Evolutionary conservation across 805 yeast genomes (phyloP).

Genomic region (Ogataea angusta): DNA sequence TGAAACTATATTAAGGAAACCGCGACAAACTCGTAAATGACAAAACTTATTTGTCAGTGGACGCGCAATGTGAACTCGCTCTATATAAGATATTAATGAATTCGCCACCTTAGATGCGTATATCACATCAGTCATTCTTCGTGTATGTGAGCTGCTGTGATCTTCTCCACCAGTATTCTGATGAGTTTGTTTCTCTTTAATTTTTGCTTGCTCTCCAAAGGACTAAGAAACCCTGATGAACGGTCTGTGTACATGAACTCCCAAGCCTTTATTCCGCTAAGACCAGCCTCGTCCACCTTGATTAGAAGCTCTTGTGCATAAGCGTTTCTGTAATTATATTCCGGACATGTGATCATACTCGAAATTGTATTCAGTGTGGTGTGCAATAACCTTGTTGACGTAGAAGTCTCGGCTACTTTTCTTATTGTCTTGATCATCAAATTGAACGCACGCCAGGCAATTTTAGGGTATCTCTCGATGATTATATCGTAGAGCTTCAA

Average conservation of each 20-base stretch:
- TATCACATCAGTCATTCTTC: slow-evolving; percentile 11
- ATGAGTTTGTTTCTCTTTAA: slow-evolving; percentile 10
- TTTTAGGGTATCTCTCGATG: slow-evolving; percentile 8
- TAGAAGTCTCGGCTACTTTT: slow-evolving; percentile 23
- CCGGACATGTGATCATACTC: slow-evolving; percentile 29
- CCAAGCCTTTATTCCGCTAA: slow-evolving; percentile 24
- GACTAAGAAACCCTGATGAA: no score
- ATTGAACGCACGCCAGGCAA: slow-evolving; percentile 22
- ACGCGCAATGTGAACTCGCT: neutral
- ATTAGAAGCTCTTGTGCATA: slow-evolving; percentile 20
- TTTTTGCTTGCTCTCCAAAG: slow-evolving; percentile 4
- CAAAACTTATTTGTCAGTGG: neutral
- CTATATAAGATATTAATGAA: neutral
- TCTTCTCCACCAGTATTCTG: slow-evolving; percentile 16
- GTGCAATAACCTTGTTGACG: slow-evolving; percentile 24
- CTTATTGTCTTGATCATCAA: slow-evolving; percentile 18
- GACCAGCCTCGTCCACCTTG: slow-evolving; percentile 21
- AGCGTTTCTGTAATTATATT: slow-evolving; percentile 26
- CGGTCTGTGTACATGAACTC: slow-evolving; percentile 16
- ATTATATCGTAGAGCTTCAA: slow-evolving; percentile 19
- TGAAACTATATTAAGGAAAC: slow-evolving; percentile 36
- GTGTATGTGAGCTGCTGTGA: slow-evolving; percentile 21
- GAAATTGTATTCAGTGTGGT: slow-evolving; percentile 23
- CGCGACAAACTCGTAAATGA: neutral
- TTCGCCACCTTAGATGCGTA: no score